Percentiles rank a stretch among this genome's conserved stretches.
These are phyloP conservation scores for Geranium incanum DNA, from an alignment of 441 rosid genomes.

Conservation along the genomic window DNA sequence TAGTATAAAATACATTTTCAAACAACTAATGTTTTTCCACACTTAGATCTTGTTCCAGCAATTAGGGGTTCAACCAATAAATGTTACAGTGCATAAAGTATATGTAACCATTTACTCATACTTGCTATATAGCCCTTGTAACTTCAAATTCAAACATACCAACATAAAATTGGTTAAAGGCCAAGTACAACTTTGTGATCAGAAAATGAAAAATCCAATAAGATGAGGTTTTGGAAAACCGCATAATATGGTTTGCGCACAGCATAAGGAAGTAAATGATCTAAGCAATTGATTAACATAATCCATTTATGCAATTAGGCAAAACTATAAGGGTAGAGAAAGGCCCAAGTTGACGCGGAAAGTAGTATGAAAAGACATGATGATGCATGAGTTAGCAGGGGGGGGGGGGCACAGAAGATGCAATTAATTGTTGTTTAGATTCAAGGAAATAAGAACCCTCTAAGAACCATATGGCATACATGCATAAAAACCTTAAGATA, in stretches of 20 bases:
- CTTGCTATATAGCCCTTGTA: background rate
- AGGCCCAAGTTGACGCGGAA: background rate
- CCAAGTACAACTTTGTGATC: background rate
- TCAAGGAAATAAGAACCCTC: background rate
- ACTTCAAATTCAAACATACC: background rate
- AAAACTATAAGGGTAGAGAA: background rate
- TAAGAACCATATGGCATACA: background rate
- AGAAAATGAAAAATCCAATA: background rate
- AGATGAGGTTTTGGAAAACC: background rate
- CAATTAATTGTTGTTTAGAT: background rate
- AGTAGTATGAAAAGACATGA: background rate
- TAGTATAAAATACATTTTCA: background rate
- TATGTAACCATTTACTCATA: background rate
- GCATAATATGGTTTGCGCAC: background rate
- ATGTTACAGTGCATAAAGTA: background rate
- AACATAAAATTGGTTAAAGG: background rate
- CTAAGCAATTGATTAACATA: background rate
- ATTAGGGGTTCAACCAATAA: background rate
- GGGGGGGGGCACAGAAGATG: background rate
- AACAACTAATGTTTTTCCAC: background rate
- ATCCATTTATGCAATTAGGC: background rate
- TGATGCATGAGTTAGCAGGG: background rate
- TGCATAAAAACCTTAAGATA: background rate
- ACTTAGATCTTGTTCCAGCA: background rate
- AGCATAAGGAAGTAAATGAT: background rate